Evolutionary conservation across 768 basidiomycete species (phyloP).

Genomic region (Auricularia heimuer): DNA sequence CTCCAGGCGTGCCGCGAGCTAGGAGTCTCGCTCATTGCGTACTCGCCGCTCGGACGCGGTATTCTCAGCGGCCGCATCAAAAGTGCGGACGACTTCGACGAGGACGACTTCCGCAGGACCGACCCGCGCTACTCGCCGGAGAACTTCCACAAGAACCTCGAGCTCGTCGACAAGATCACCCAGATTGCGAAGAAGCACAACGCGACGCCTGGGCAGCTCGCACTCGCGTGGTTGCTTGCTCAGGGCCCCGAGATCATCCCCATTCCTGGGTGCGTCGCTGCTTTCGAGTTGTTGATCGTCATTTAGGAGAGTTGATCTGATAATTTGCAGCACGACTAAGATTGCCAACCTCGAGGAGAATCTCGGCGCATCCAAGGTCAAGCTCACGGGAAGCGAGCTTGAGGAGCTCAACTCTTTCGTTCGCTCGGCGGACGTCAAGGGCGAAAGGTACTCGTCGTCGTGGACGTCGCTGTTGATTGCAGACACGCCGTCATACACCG

Average conservation of each 20-base stretch:
- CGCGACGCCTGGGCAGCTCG: conserved; percentile 21
- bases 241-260: conserved; percentile 19
- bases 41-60: conserved; percentile 28
- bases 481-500: no score
- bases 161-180: conserved; percentile 25
- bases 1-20: conserved; percentile 19
- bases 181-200: conserved; percentile 22
- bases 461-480: conserved; percentile 2
- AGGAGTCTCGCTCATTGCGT: conserved; percentile 25
- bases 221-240: conserved; percentile 24
- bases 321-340: conserved; percentile 4
- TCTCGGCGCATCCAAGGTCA: conserved; percentile 15
- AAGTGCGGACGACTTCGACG: conserved; percentile 18
- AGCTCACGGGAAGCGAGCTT: conserved; percentile 17
- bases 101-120: conserved; percentile 19
- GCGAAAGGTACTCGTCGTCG: conserved; percentile 9
- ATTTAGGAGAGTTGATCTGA: neutral
- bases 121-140: conserved; percentile 24
- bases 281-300: neutral
- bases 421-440: conserved; percentile 9
- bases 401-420: conserved; percentile 16
- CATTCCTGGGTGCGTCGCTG: conserved; percentile 16
- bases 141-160: conserved; percentile 25
- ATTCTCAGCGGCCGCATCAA: conserved; percentile 23
- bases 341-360: conserved; percentile 19